These are phyloP conservation scores for Exophiala xenobiotica DNA, from an alignment of 2,329 filamentous ascomycete species.

Conservation along the genomic window DNA sequence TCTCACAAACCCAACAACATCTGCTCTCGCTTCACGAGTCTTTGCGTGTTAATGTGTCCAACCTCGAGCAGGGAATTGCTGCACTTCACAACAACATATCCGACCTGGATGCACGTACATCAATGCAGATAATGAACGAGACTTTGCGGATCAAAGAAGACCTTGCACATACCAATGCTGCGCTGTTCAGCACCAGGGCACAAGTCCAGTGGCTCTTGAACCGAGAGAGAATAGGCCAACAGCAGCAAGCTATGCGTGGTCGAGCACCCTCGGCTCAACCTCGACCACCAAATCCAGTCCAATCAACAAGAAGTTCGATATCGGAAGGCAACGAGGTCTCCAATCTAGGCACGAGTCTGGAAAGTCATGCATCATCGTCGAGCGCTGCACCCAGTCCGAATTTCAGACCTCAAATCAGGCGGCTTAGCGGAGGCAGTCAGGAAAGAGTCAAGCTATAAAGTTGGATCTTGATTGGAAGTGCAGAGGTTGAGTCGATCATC, in stretches of 20 bases:
- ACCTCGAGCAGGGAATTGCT: constrained; percentile 23
- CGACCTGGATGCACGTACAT: constrained; percentile 60
- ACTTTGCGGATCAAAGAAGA: constrained; percentile 62
- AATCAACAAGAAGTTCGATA: constrained; percentile 19
- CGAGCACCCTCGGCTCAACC: constrained; percentile 23
- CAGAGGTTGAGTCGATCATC: too few species aligned
- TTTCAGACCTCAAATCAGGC: constrained; percentile 22
- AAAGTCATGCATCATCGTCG: constrained; percentile 13
- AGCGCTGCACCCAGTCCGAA: constrained; percentile 18
- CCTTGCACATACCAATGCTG: constrained; percentile 60
- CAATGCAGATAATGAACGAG: constrained; percentile 64
- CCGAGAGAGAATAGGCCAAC: constrained; percentile 43
- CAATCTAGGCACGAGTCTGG: constrained; percentile 12
- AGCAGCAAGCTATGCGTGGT: constrained; percentile 25
- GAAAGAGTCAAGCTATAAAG: constrained; percentile 25
- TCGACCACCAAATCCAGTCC: constrained; percentile 5
- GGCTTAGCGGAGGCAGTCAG: constrained; percentile 23
- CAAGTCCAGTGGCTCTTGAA: constrained; percentile 64
- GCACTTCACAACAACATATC: constrained; percentile 44
- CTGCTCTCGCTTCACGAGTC: constrained; percentile 60
- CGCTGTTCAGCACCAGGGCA: constrained; percentile 58
- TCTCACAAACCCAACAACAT: constrained; percentile 50
- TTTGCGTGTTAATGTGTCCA: constrained; percentile 57
- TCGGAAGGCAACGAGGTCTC: constrained; percentile 17
- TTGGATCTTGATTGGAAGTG: too few species aligned